Conservation (phyloP, 441 rosid genomes). For the Monsonia emarginata region DNA sequence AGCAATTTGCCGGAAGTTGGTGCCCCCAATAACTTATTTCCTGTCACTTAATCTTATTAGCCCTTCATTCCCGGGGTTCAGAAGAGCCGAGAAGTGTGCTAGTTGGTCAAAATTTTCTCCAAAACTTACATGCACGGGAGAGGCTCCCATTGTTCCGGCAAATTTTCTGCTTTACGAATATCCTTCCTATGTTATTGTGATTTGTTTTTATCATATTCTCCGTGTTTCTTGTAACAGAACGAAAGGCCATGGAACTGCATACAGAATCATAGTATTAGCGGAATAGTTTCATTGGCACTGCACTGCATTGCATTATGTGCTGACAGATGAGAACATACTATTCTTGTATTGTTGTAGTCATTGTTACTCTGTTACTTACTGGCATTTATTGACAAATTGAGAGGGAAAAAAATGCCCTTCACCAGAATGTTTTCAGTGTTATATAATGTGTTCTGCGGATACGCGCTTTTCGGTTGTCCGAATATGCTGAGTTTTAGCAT, state of each 20-base stretch:
- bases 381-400: not conserved
- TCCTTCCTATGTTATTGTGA: constrained; percentile 21
- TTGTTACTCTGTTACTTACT: not conserved
- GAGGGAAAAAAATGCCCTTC: not conserved
- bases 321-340: constrained; percentile 1
- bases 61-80: too few relatives aligned
- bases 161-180: constrained; percentile 20
- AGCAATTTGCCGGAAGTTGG: constrained; percentile 33
- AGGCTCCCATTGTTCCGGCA: constrained; percentile 12
- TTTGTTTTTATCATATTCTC: constrained; percentile 20
- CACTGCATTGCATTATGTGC: too few relatives aligned
- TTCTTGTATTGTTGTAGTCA: not conserved
- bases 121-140: too few relatives aligned
- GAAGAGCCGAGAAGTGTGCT: too few relatives aligned
- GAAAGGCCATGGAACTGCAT: constrained; percentile 15
- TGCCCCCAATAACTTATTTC: constrained; percentile 8
- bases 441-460: too few relatives aligned
- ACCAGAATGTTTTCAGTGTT: too few relatives aligned
- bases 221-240: constrained; percentile 21
- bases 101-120: too few relatives aligned
- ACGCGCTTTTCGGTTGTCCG: too few relatives aligned
- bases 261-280: constrained; percentile 26
- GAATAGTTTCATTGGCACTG: constrained; percentile 11
- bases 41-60: constrained; percentile 14
- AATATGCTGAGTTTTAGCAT: too few relatives aligned